Evolutionary conservation across 1,284 basidiomycete genomes (phyloP), one percentile per base, ranked within the genome.

Genomic region (Trichosporon sp.): DNA sequence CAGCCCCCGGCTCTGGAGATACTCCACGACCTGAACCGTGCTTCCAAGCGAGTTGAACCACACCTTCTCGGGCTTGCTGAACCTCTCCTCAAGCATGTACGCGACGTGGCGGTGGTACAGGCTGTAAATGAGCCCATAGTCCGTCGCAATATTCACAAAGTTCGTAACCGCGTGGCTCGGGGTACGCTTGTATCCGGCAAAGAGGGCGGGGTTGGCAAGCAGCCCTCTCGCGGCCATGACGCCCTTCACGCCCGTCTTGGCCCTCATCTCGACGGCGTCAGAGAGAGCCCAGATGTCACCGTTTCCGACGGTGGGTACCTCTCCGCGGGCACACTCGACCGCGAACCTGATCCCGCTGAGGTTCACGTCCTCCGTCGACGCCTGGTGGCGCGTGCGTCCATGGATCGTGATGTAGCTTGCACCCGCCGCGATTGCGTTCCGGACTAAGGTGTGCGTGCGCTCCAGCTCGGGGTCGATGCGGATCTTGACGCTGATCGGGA

Each of bases 151-250:
- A 26, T 83, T 80, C 21, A 87, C 78, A 77, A 89, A 89, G 61
- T 84, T 79, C 76, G 86, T 79, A 2, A 88, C 81, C 0, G 86
- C 87, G 63, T 86, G 82, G 0, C 78, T 64, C 0, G 88, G 88
- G 0, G 88, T 89, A 14, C 77, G 71, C 2, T 82, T 76, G 74
- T 87, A 86, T 0, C 87, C 88, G 0, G 87, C 83, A 71, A 89
- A 89, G 0, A 89, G 80, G 0, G 87, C 87, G 76, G 87, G 81
- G 61, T 89, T 90, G 2, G 87, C 88, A n/a, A 89, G 78, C 67
- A 90, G 74, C 0, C 88, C 88, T 4, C 88, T 76, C 0, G 88
- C 88, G 66, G 85, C 88, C 88, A 90, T 90, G 1, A 88, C 87
- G 1, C 87, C 88, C 19, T 84, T 77, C 0, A 86, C 87, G 0